Base-by-base conservation (phyloP, 1,284 basidiomycete genomes). In the Cutaneotrichosporon dermatis region DNA sequence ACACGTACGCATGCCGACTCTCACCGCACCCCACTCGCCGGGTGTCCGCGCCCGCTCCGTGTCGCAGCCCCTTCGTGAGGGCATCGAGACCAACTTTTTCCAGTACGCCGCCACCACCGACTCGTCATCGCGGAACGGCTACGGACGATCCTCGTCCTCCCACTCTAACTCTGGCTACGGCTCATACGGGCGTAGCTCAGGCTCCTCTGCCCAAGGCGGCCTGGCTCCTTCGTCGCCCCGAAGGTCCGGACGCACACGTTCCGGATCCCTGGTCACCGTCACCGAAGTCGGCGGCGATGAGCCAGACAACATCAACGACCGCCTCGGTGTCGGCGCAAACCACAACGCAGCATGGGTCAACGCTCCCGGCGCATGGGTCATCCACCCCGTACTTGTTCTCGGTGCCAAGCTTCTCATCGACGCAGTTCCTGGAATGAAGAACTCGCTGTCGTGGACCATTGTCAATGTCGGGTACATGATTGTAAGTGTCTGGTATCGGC, bases 261-360 rank as follows among this genome's bases (percentile, higher is more conserved):
- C 62, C n/a, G 62, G 62, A 35, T 64, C 62, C 16, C 81, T 93
- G 65, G 86, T 94, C 75, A 92, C 92, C 70, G 89, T 95, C 54
- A 91, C 93, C 73, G 84, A 91, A 71, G 86, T 94, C 57, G 88
- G 87, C 42, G 87, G 87, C 68, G 83, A 87, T 65, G 85, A 86
- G 15, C 82, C 86, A 50, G 90, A 93, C 71, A 88, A 89, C 68
- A 81, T 86, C 4, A 83, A 90, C 16, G 92, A 78, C 61, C 68
- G 94, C 79, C 84, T 90, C 67, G 87, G 86, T 64, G 85, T 87
- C 46, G 92, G 90, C 69, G 83, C 85, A 55, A 97, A 98, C 76
- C 85, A 91, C 69, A 99, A 99, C 76, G 93, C 92, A 8, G 88
- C 93, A 72, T 99, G 95, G 95, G 96, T 99, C 71, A 97, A 99